Percentiles rank a stretch among this genome's conserved stretches.
Conservation (phyloP, 805 yeast species). For the Candida rishiriensis region DNA sequence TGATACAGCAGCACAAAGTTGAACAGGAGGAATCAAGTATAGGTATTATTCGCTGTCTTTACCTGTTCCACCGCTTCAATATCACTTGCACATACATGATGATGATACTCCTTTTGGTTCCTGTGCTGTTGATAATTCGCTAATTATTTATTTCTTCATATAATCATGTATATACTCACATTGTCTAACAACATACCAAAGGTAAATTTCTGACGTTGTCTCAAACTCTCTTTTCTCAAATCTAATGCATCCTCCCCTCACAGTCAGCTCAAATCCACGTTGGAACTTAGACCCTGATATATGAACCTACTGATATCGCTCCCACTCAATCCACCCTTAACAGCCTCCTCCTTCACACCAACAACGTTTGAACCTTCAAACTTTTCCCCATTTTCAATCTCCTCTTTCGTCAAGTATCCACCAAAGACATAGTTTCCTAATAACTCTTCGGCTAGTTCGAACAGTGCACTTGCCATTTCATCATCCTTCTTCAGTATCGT, state of each 20-base stretch:
- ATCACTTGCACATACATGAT: slow-evolving; percentile 3
- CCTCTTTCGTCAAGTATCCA: slow-evolving; percentile 55
- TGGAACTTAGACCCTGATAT: slow-evolving; percentile 38
- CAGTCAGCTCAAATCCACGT: slow-evolving; percentile 1
- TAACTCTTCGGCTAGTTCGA: slow-evolving; percentile 45
- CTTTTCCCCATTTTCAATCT: slow-evolving; percentile 30
- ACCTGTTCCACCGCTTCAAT: neutral
- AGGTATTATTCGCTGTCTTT: no score
- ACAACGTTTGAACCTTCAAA: slow-evolving; percentile 29
- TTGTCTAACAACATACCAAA: no score
- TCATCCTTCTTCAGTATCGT: slow-evolving; percentile 41
- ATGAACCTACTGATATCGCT: slow-evolving; percentile 40
- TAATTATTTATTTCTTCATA: no score
- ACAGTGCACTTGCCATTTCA: slow-evolving; percentile 68
- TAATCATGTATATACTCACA: no score
- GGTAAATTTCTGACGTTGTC: neutral
- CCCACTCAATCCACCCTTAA: slow-evolving; percentile 28
- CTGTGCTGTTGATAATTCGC: no score
- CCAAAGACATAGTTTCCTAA: slow-evolving; percentile 56
- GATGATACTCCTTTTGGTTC: no score
- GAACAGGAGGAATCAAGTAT: no score
- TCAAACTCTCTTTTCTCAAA: neutral
- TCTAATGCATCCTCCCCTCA: neutral
- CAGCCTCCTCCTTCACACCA: slow-evolving; percentile 10
- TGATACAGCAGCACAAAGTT: no score